Percentiles rank a stretch among this genome's conserved stretches.
These are phyloP conservation scores for Volvox africanus DNA, from an alignment of 139 green algal genomes.

Conservation along the genomic window DNA sequence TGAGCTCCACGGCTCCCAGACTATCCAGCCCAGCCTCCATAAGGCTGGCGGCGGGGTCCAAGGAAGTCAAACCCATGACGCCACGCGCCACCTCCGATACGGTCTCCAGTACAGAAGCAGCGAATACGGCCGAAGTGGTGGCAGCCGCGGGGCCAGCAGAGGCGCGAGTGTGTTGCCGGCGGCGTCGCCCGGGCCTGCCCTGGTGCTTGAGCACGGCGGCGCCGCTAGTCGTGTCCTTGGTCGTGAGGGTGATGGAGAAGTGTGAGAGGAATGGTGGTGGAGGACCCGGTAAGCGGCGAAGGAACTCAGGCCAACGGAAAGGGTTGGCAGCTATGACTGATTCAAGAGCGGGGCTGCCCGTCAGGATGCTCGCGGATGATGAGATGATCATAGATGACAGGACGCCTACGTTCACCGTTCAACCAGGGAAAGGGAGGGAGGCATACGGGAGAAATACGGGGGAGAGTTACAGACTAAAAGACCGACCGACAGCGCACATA, in stretches of 20 bases:
- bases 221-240: neutral
- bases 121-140: neutral
- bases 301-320: slow-evolving; percentile 76
- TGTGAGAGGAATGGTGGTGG: slow-evolving; percentile 40
- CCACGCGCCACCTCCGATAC: slow-evolving; percentile 53
- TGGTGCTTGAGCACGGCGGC: neutral
- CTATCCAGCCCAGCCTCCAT: slow-evolving; percentile 85
- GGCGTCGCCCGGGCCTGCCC: neutral
- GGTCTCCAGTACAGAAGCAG: neutral
- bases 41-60: slow-evolving; percentile 64
- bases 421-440: slow-evolving; percentile 41
- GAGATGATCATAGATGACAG: neutral
- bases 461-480: too few relatives aligned
- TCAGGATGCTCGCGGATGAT: neutral
- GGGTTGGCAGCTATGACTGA: slow-evolving; percentile 69
- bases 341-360: neutral
- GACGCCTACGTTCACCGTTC: slow-evolving; percentile 25
- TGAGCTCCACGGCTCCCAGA: slow-evolving; percentile 83
- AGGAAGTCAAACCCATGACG: slow-evolving; percentile 58
- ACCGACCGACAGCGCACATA: too few relatives aligned
- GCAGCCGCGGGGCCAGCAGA: neutral
- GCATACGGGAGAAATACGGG: too few relatives aligned
- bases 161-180: neutral
- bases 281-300: slow-evolving; percentile 57
- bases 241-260: neutral